Conservation (phyloP, 2,329 filamentous ascomycete species). For the Pestalotiopsis sp. region DNA sequence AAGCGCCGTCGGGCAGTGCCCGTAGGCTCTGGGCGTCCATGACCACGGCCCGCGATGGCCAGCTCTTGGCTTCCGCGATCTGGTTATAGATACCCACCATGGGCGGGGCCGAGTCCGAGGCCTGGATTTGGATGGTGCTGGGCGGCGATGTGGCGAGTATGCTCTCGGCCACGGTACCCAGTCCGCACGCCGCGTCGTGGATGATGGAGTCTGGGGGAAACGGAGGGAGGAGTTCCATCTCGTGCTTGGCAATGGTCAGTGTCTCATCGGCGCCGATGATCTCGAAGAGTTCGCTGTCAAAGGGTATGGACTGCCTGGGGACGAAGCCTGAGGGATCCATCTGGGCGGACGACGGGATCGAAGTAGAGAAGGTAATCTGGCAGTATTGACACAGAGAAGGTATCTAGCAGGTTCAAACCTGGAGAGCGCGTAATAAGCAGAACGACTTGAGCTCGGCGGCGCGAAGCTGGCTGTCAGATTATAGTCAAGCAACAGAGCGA, state of each 20-base stretch:
- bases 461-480: neutral
- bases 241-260: conserved; percentile 4
- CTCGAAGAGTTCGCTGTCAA: conserved; percentile 5
- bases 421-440: neutral
- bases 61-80: conserved; percentile 10
- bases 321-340: neutral
- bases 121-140: conserved; percentile 7
- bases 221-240: conserved; percentile 15
- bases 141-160: conserved; percentile 9
- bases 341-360: neutral
- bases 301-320: conserved; percentile 10
- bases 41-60: conserved; percentile 16
- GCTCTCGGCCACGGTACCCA: conserved; percentile 16
- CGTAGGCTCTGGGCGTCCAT: conserved; percentile 20
- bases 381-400: neutral
- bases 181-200: conserved; percentile 17
- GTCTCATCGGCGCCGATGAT: conserved; percentile 13
- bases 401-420: neutral
- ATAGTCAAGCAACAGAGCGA: neutral
- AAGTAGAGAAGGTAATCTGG: neutral
- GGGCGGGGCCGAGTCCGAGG: conserved; percentile 13
- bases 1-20: conserved; percentile 16
- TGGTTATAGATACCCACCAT: conserved; percentile 19
- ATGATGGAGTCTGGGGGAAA: conserved; percentile 12
- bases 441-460: neutral